phyloP scores from a whole-genome alignment of 2,329 filamentous ascomycete species.

The Fusarium succisae region DNA sequence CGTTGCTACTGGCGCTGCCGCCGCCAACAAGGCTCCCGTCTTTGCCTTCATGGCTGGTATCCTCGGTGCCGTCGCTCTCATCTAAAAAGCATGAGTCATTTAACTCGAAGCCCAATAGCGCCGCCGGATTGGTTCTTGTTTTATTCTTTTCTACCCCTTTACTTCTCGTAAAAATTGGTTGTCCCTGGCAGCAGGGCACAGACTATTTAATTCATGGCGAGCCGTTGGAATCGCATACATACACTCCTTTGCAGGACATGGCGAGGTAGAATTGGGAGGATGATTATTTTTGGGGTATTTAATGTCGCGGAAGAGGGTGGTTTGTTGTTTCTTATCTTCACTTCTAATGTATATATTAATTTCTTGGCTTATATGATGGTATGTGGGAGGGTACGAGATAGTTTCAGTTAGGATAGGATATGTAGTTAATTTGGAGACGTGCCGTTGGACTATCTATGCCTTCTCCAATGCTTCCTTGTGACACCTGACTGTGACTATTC shows the following conservation, averaged over 20 bases:
- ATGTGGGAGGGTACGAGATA: neutral
- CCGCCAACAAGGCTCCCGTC: slow-evolving; percentile 47
- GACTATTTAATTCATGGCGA: slow-evolving; percentile 25
- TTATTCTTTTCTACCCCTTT: slow-evolving; percentile 15
- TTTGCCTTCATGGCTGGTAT: slow-evolving; percentile 52
- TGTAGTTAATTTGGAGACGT: slow-evolving; percentile 33
- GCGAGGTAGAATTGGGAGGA: slow-evolving; percentile 10
- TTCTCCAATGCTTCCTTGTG: neutral
- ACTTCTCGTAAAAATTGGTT: slow-evolving; percentile 16
- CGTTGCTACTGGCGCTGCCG: slow-evolving; percentile 45
- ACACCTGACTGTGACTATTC: neutral
- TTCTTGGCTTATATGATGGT: neutral
- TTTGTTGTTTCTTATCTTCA: slow-evolving; percentile 9
- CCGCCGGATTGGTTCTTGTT: slow-evolving; percentile 14
- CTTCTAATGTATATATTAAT: slow-evolving; percentile 33
- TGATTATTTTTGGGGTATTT: slow-evolving; percentile 4
- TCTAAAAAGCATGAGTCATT: slow-evolving; percentile 39
- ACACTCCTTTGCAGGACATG: slow-evolving; percentile 23
- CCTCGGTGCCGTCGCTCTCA: slow-evolving; percentile 50
- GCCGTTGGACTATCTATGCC: neutral
- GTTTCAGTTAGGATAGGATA: slow-evolving; percentile 20
- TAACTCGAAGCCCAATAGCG: neutral
- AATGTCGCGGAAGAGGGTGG: slow-evolving; percentile 21
- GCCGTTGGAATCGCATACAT: slow-evolving; percentile 4
- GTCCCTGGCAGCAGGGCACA: slow-evolving; percentile 11